phyloP scores from a whole-genome alignment of 2,329 filamentous ascomycete species.

The Curvularia eragrostidis region DNA sequence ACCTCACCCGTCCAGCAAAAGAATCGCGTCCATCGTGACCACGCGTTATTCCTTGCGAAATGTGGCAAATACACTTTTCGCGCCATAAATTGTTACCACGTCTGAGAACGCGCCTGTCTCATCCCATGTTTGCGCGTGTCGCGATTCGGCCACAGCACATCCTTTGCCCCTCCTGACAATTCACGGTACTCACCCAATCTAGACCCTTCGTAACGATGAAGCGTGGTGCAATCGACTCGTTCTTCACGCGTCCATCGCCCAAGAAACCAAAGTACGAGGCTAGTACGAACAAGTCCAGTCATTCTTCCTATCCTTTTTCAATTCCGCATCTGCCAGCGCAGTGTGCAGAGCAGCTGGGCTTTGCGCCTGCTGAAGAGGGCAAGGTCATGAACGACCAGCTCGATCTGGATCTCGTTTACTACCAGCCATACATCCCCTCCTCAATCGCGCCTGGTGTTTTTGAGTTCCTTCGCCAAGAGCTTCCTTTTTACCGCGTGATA shows the following conservation, averaged over 20 bases:
- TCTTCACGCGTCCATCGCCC: constrained; percentile 63
- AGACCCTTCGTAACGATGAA: constrained; percentile 30
- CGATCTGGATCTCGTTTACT: constrained; percentile 77
- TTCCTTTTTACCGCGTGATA: constrained; percentile 78
- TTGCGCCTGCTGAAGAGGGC: constrained; percentile 60
- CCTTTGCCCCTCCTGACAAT: background rate
- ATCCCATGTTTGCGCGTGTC: background rate
- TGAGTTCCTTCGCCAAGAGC: constrained; percentile 70
- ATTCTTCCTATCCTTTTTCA: constrained; percentile 61
- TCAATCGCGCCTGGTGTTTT: constrained; percentile 67
- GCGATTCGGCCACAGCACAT: background rate
- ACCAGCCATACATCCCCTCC: constrained; percentile 72
- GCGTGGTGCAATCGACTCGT: constrained; percentile 72
- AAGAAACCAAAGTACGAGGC: constrained; percentile 51
- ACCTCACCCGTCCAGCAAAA: background rate
- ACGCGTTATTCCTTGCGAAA: background rate
- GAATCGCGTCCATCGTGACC: background rate
- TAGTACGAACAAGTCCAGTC: constrained; percentile 46
- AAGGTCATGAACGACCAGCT: constrained; percentile 69
- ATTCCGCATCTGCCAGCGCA: constrained; percentile 57
- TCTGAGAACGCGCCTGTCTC: background rate
- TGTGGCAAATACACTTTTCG: background rate
- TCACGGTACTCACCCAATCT: background rate
- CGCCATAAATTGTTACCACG: background rate
- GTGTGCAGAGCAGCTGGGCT: constrained; percentile 52